Evolutionary conservation across 495 filamentous ascomycete species (phyloP).

Genomic region (Aspergillus leporis): DNA sequence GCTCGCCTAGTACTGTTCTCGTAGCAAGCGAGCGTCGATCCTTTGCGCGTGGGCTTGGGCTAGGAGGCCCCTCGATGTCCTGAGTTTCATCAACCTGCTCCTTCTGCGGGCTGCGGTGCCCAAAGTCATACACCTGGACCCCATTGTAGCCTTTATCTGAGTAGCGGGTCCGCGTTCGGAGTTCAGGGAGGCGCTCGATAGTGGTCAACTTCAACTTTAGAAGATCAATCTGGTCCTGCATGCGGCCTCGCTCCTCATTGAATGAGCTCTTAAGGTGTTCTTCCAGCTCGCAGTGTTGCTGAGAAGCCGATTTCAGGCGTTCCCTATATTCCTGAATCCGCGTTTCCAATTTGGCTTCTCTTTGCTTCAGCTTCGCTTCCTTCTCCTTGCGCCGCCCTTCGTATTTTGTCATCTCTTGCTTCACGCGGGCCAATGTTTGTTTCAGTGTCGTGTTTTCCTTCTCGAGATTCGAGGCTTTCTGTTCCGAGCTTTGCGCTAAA

Average conservation of each 20-base stretch:
- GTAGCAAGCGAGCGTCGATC: constrained; percentile 24
- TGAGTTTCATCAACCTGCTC: constrained; percentile 33
- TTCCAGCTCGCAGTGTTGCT: constrained; percentile 41
- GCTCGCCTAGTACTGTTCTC: constrained; percentile 26
- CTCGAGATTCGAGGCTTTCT: constrained; percentile 60
- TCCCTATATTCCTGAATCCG: constrained; percentile 49
- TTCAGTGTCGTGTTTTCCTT: constrained; percentile 56
- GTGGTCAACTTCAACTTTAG: constrained; percentile 31
- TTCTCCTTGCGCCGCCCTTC: constrained; percentile 53
- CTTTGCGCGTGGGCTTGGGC: constrained; percentile 44
- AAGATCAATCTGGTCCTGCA: constrained; percentile 39
- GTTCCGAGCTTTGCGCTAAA: constrained; percentile 64
- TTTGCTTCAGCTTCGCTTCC: constrained; percentile 50
- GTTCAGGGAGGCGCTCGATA: constrained; percentile 30
- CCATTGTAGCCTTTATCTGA: constrained; percentile 35
- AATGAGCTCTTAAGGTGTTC: constrained; percentile 35
- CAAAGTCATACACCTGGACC: constrained; percentile 36
- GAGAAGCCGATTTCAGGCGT: constrained; percentile 35
- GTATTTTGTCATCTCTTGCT: constrained; percentile 54
- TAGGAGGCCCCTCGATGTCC: constrained; percentile 39
- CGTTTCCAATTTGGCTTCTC: constrained; percentile 47
- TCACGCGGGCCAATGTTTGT: constrained; percentile 51
- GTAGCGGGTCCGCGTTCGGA: constrained; percentile 24
- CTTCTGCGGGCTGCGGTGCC: constrained; percentile 25
- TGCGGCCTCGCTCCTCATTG: constrained; percentile 35